Percentiles rank a stretch among this genome's conserved stretches.
Conservation (phyloP, 306 rosid species). For the Fragaria vesca region DNA sequence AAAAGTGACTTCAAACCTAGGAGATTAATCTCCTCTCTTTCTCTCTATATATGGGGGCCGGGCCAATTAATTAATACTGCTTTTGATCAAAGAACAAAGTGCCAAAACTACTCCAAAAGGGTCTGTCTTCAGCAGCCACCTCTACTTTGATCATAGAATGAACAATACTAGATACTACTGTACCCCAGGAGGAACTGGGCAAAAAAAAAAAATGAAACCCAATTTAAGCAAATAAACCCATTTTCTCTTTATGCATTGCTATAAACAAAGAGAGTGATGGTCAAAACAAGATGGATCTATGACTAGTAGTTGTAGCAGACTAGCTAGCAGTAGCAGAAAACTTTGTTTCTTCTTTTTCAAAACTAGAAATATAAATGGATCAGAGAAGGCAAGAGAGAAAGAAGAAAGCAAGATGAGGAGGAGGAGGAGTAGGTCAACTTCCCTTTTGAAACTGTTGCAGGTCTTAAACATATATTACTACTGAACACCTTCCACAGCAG, state of each 20-base stretch:
- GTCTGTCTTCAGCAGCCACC: neutral
- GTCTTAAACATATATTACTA: neutral
- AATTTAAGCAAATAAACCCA: neutral
- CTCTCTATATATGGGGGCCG: neutral
- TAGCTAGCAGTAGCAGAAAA: neutral
- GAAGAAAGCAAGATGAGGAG: neutral
- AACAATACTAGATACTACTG: neutral
- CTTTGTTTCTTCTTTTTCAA: neutral
- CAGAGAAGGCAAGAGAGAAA: neutral
- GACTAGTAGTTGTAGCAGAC: neutral
- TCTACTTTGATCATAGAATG: constrained; percentile 1
- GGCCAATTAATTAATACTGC: neutral
- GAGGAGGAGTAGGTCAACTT: neutral
- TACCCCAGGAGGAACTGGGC: neutral
- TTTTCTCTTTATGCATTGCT: neutral
- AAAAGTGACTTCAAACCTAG: constrained; percentile 14
- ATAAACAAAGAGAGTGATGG: neutral
- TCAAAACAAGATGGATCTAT: neutral
- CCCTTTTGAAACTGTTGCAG: neutral
- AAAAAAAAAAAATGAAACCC: neutral
- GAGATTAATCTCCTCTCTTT: neutral
- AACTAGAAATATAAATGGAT: neutral
- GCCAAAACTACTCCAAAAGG: neutral
- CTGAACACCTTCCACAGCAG: constrained; percentile 7
- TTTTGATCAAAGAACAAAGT: neutral